A percentile compares a stretch with the other conserved stretches of the same genome.
phyloP scores from a whole-genome alignment of 1,139 yeast species.

The Candida sanyaensis region DNA sequence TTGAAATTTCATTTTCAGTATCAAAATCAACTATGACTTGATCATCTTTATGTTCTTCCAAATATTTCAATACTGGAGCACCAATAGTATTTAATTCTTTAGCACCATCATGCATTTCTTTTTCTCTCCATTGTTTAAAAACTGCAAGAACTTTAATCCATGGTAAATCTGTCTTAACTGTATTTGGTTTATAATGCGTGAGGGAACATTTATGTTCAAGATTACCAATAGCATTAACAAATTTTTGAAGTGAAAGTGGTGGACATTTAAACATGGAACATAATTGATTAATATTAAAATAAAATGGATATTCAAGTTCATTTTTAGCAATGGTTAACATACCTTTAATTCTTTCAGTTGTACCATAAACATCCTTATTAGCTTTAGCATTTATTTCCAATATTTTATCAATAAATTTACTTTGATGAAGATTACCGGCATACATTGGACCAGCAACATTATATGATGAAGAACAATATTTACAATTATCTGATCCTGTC shows the following conservation, averaged over 20 bases:
- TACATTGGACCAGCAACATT: conserved; percentile 98
- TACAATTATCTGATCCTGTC: conserved; percentile 58
- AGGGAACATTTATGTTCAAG: conserved; percentile 79
- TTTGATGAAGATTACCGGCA: conserved; percentile 76
- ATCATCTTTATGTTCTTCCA: conserved; percentile 16
- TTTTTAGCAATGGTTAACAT: conserved; percentile 82
- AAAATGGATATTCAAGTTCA: conserved; percentile 70
- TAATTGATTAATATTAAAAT: conserved; percentile 76
- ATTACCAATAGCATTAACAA: conserved; percentile 82
- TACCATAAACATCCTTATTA: conserved; percentile 24
- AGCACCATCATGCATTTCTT: neutral
- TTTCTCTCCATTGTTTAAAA: conserved; percentile 57
- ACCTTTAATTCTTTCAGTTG: conserved; percentile 83
- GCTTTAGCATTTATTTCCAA: conserved; percentile 47
- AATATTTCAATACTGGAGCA: conserved; percentile 52
- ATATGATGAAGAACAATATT: conserved; percentile 65
- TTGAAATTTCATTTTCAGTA: conserved; percentile 54
- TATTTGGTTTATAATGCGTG: conserved; percentile 86
- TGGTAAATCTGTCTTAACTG: conserved; percentile 89
- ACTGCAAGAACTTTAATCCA: conserved; percentile 76
- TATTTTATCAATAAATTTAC: conserved; percentile 63
- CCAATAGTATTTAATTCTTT: conserved; percentile 49
- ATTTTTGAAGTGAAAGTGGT: conserved; percentile 74
- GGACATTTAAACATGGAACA: conserved; percentile 78
- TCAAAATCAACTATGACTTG: conserved; percentile 41